These are phyloP conservation scores for Ajuga chamaepitys DNA, from an alignment of 257 asterid species.

Conservation along the genomic window DNA sequence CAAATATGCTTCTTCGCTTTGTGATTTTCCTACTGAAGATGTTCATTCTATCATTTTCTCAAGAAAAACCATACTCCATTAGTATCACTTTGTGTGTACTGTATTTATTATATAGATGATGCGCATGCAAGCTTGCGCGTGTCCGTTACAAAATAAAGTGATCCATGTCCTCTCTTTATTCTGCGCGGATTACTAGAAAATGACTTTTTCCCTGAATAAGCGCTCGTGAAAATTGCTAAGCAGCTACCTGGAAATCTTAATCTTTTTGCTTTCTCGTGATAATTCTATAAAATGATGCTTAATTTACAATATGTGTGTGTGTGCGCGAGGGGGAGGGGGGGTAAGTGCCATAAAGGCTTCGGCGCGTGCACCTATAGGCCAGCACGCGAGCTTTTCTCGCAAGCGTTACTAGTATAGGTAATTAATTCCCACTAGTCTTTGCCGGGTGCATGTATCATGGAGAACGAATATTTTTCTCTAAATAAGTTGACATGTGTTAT, in stretches of 20 bases:
- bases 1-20: background rate
- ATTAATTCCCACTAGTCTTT: background rate
- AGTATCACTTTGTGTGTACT: background rate
- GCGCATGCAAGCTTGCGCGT: slow-evolving; percentile 20
- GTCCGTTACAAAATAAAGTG: slow-evolving; percentile 18
- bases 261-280: too few relatives aligned
- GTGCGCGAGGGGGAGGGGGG: background rate
- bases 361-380: slow-evolving; percentile 1
- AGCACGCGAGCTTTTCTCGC: slow-evolving; percentile 10
- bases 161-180: background rate
- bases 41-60: background rate
- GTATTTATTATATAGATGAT: slow-evolving; percentile 12
- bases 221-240: slow-evolving; percentile 4
- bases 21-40: background rate
- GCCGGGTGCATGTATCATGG: background rate
- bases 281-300: background rate
- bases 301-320: background rate
- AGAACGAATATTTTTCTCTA: background rate
- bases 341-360: slow-evolving; percentile 2
- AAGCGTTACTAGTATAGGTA: slow-evolving; percentile 16
- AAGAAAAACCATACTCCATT: background rate
- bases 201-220: slow-evolving; percentile 10
- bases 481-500: background rate
- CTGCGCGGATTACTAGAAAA: background rate
- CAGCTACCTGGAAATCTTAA: slow-evolving; percentile 8